A percentile compares a stretch with the other conserved stretches of the same genome.
These are phyloP conservation scores for Cucumis cinereus DNA, from an alignment of 306 rosid genomes.

Conservation along the genomic window DNA sequence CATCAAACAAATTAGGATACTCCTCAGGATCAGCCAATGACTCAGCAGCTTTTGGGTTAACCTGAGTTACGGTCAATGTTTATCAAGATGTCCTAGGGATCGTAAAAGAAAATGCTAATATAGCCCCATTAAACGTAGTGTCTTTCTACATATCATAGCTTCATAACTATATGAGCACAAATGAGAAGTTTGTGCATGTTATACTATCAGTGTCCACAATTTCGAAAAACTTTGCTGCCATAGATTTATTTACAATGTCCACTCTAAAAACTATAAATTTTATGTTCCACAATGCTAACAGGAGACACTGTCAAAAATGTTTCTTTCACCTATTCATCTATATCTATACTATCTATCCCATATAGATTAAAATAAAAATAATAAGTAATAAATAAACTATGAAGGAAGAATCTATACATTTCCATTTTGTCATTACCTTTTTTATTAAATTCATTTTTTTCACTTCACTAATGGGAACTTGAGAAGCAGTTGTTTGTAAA, in stretches of 20 bases:
- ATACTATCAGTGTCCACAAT: background rate
- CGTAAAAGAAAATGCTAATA: background rate
- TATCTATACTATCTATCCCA: too few species aligned
- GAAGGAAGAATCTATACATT: too few species aligned
- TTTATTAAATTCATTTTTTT: too few species aligned
- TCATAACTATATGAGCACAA: background rate
- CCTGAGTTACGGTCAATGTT: conserved; percentile 32
- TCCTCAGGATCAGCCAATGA: conserved; percentile 97
- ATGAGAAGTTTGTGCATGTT: background rate
- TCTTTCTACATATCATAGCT: background rate
- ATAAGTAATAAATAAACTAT: too few species aligned
- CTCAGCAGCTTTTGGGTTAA: conserved; percentile 91
- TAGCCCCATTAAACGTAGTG: background rate
- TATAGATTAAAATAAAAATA: too few species aligned
- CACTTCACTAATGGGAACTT: too few species aligned
- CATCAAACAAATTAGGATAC: conserved; percentile 88
- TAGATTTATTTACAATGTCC: background rate
- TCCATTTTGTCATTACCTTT: too few species aligned
- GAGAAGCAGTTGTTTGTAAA: too few species aligned
- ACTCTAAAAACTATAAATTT: background rate
- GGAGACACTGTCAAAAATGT: background rate
- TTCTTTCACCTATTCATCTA: background rate
- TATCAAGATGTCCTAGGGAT: background rate
- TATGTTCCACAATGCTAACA: background rate
- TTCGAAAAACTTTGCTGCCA: background rate